Evolutionary conservation across 257 asterid genomes (phyloP).

Genomic region (Asclepias syriaca): DNA sequence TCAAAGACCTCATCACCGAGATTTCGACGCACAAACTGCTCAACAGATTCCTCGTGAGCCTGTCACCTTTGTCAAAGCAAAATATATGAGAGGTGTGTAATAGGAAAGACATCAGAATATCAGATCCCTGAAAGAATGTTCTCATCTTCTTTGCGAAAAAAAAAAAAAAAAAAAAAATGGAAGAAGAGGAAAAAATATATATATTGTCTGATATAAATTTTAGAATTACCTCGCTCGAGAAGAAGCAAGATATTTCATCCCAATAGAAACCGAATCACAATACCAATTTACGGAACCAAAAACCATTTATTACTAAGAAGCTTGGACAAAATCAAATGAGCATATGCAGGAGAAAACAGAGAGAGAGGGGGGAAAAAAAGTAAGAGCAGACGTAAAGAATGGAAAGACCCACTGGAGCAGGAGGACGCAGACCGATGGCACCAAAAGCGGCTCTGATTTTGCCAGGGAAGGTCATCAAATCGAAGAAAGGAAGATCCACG

Average conservation of each 20-base stretch:
- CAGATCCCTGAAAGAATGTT: neutral
- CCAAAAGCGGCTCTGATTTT: constrained; percentile 96
- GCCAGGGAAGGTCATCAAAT: constrained; percentile 79
- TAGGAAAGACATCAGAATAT: neutral
- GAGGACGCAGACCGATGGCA: constrained; percentile 83
- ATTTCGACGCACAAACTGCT: constrained; percentile 92
- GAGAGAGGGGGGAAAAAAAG: neutral
- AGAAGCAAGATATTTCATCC: neutral
- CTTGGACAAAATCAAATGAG: neutral
- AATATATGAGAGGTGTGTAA: constrained; percentile 25
- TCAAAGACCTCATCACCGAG: constrained; percentile 91
- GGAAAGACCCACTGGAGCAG: constrained; percentile 76
- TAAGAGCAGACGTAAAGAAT: neutral
- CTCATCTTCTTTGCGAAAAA: neutral
- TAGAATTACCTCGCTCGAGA: neutral
- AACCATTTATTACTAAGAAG: neutral
- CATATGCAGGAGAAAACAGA: neutral
- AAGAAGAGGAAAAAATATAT: too few species aligned
- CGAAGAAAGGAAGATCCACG: constrained; percentile 76
- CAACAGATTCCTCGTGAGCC: constrained; percentile 93
- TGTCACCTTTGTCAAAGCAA: constrained; percentile 55
- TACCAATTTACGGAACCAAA: neutral
- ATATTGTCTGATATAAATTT: neutral
- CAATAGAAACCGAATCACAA: neutral
- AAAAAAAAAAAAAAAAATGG: neutral